Conservation (phyloP, 495 filamentous ascomycete genomes). For the Amphirosellinia nigrospora region DNA sequence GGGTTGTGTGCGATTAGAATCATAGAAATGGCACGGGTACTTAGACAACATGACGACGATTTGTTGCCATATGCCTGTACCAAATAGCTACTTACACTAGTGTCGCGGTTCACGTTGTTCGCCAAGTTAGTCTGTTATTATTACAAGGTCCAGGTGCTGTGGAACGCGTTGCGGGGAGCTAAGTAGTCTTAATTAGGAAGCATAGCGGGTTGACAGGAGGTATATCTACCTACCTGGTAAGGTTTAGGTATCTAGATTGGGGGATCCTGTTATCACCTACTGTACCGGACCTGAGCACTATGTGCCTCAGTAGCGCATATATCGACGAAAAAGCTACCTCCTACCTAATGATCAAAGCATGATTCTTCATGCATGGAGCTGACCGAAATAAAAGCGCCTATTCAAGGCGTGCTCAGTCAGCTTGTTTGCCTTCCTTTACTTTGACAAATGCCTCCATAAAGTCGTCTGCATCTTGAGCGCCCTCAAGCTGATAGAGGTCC, state of each 20-base stretch:
- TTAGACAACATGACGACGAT: constrained; percentile 10
- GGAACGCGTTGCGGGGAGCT: neutral
- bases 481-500: neutral
- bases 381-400: too few species aligned
- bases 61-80: neutral
- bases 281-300: too few species aligned
- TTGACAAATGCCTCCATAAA: neutral
- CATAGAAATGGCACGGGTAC: neutral
- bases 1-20: neutral
- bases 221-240: neutral
- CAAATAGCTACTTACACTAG: constrained; percentile 9
- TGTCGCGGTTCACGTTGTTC: constrained; percentile 12
- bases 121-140: neutral
- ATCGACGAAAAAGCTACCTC: too few species aligned
- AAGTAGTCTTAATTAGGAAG: neutral
- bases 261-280: too few species aligned
- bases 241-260: too few species aligned
- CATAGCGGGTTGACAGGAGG: neutral
- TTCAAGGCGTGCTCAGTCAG: too few species aligned
- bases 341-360: neutral
- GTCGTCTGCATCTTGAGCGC: constrained; percentile 8
- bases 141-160: neutral
- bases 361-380: too few species aligned
- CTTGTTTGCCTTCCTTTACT: constrained; percentile 5
- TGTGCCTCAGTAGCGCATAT: too few species aligned